Evolutionary conservation across 2,329 filamentous ascomycete genomes (phyloP).

Genomic region (Penicillium olsonii): DNA sequence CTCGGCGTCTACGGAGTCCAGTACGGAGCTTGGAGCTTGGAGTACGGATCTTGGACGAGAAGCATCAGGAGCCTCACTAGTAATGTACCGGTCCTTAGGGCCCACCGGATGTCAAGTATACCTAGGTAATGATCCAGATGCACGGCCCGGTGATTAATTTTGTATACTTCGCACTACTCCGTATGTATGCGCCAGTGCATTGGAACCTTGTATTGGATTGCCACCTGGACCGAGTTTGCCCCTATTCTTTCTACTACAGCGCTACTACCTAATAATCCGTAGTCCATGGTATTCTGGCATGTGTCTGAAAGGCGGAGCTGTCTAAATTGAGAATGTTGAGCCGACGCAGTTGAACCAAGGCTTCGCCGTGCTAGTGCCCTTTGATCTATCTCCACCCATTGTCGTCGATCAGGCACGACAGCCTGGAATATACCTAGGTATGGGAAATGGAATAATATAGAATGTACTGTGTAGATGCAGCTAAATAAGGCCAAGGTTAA

Average conservation of each 20-base stretch:
- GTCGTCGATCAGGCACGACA: slow-evolving; percentile 28
- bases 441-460: too few relatives aligned
- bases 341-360: slow-evolving; percentile 13
- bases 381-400: slow-evolving; percentile 17
- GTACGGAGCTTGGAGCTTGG: too few relatives aligned
- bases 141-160: slow-evolving; percentile 1
- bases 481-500: neutral
- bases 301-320: neutral
- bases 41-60: too few relatives aligned
- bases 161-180: too few relatives aligned
- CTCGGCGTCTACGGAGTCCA: neutral
- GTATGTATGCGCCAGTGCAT: neutral
- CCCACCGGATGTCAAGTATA: too few relatives aligned
- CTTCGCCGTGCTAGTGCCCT: slow-evolving; percentile 2
- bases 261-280: too few relatives aligned
- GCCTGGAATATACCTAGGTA: too few relatives aligned
- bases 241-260: too few relatives aligned
- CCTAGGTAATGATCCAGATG: too few relatives aligned
- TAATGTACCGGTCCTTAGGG: neutral
- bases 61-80: neutral
- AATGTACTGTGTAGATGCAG: too few relatives aligned
- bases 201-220: neutral
- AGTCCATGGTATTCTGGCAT: neutral
- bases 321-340: slow-evolving; percentile 1
- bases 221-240: neutral